Base-by-base conservation (phyloP, 1,284 basidiomycete species). In the Trametes polyzona region DNA sequence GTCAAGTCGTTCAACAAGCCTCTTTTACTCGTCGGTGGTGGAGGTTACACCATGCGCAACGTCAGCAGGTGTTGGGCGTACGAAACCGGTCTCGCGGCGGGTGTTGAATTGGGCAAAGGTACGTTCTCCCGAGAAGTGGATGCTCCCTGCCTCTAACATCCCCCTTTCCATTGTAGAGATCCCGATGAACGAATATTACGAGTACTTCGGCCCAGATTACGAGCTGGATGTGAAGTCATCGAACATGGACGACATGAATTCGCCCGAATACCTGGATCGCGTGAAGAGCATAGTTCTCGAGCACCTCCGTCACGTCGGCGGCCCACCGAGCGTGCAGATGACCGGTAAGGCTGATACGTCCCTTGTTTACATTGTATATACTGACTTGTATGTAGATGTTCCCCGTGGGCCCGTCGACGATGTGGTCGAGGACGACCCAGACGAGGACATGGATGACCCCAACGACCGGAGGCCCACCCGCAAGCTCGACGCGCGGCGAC, bases 141-240 rank as follows among this genome's bases (percentile, higher is more conserved):
- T 9, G 29, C 26, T 16, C 39, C 17, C 24, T 21, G 46, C 11
- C 27, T 7, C n/a, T 14, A 21, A 2, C 17, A n/a, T 27, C 27
- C 9, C 1, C 69, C n/a, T n/a, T n/a, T n/a, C n/a, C n/a, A n/a
- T n/a, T n/a, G n/a, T n/a, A 95, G 94, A 93, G 67, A 96, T 98
- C 52, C 95, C 95, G 0, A 91, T 95, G 63, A 98, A 98, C 69
- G 96, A 98, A 74, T 98, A 99, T 76, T 98, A 97, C 73, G 96
- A 99, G 72, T 99, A 99, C 76, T 99, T 98, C 73, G 97, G 97
- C 0, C 97, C 97, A 1, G 94, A 97, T 68, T 98, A 99, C 69
- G 87, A 95, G 67, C 83, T 99, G n/a, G 95, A 99, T 69, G 97
- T 99, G 24, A 92, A 92, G 63, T 80, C 95, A 4, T 96, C 94